Base-by-base conservation (phyloP, 495 filamentous ascomycete species). In the Annulohypoxylon bovei region DNA sequence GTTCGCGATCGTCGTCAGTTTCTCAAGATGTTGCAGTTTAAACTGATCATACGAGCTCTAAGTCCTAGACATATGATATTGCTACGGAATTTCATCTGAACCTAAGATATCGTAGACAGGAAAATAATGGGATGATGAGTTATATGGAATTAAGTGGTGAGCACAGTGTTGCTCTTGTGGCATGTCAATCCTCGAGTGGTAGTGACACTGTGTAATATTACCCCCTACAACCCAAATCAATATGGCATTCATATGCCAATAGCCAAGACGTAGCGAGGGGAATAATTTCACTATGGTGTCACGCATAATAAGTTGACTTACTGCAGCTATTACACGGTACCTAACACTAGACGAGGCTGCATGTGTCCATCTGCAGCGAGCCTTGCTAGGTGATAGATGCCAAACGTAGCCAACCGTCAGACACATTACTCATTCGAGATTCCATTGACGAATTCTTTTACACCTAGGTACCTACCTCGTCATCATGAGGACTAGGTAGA, bases 401-500 rank as follows among this genome's bases (percentile, higher is more conserved):
- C 60, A 65, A 27, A 74, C 71, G 78, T 75, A 60, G 50, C 60
- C 61, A 76, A 27, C 77, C 77, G 75, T 65, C 65, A 52, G 50
- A 49, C 56, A 73, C 42, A 75, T 72, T 73, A 42, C 39, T 58
- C 66, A 72, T 74, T 77, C 68, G 59, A 77, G 61, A 59, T 47
- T 12, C 4, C 14, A 14, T 37, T 33, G 47, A 9, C 30, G 25
- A 42, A 22, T 8, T 18, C 30, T n/a, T 39, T n/a, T 47, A 49
- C n/a, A 20, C 16, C 28, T 14, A 6, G 6, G n/a, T n/a, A n/a
- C n/a, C n/a, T n/a, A n/a, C n/a, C n/a, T 37, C 4, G 18, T 18
- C 12, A 50, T 3, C 11, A 30, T 11, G n/a, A n/a, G n/a, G n/a
- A n/a, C n/a, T n/a, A n/a, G n/a, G n/a, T n/a, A 28, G 3, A n/a